These are phyloP conservation scores for Botrytis cinerea DNA, from an alignment of 2,329 filamentous ascomycete species.

Conservation along the genomic window DNA sequence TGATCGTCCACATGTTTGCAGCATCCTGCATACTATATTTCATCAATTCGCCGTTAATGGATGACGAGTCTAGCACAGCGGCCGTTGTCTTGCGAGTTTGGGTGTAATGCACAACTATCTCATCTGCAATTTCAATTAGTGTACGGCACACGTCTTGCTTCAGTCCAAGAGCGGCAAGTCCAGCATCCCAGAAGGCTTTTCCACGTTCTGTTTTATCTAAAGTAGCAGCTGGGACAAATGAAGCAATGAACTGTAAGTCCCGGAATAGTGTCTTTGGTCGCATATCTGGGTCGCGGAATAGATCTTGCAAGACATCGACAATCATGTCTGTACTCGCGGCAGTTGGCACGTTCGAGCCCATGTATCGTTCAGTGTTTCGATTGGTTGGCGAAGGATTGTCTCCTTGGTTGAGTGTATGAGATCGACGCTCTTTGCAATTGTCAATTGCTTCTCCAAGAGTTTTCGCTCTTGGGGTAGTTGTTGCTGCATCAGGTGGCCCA, in stretches of 20 bases:
- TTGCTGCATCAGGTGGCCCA: conserved; percentile 33
- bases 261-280: conserved; percentile 81
- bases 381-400: conserved; percentile 67
- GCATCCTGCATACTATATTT: conserved; percentile 77
- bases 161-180: conserved; percentile 81
- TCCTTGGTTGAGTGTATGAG: conserved; percentile 52
- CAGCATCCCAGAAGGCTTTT: conserved; percentile 82
- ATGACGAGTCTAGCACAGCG: conserved; percentile 36
- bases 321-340: conserved; percentile 52
- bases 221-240: conserved; percentile 61
- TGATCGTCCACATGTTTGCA: conserved; percentile 86
- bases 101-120: conserved; percentile 68
- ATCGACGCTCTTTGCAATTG: conserved; percentile 68
- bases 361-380: conserved; percentile 76
- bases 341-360: conserved; percentile 49
- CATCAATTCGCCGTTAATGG: conserved; percentile 47
- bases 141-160: conserved; percentile 81
- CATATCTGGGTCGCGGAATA: conserved; percentile 68
- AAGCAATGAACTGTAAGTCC: conserved; percentile 73
- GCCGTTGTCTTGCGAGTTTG: conserved; percentile 54
- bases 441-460: conserved; percentile 68
- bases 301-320: conserved; percentile 63
- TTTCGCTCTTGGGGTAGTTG: conserved; percentile 44
- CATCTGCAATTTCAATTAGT: conserved; percentile 64
- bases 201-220: conserved; percentile 64